Evolutionary conservation across 768 basidiomycete species (phyloP).

Genomic region (Gloeopeniophorella convolvens): DNA sequence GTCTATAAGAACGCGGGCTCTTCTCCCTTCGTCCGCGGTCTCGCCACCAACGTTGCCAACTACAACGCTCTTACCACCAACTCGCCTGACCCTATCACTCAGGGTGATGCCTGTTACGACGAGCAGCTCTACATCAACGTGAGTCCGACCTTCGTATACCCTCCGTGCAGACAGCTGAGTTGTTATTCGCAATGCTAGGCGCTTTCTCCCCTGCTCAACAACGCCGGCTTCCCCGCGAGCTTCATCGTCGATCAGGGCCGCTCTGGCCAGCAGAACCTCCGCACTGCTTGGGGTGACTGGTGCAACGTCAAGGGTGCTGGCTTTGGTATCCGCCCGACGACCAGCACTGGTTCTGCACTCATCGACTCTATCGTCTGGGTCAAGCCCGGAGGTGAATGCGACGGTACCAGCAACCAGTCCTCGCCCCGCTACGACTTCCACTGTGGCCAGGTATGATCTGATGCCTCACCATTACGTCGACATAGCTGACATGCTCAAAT

Average conservation of each 20-base stretch:
- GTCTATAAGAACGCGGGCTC: slow-evolving; percentile 46
- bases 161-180: too few species aligned
- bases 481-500: slow-evolving; percentile 7
- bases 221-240: slow-evolving; percentile 46
- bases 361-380: slow-evolving; percentile 62
- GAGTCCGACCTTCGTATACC: slow-evolving; percentile 11
- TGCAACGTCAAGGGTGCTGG: slow-evolving; percentile 62
- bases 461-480: not conserved
- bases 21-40: slow-evolving; percentile 52
- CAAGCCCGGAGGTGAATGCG: slow-evolving; percentile 64
- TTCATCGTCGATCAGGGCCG: slow-evolving; percentile 67
- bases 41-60: slow-evolving; percentile 43
- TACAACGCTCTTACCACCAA: slow-evolving; percentile 36
- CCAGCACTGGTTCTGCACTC: slow-evolving; percentile 44
- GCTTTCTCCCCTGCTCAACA: slow-evolving; percentile 40
- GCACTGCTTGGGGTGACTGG: slow-evolving; percentile 55
- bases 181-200: slow-evolving; percentile 30
- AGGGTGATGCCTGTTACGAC: slow-evolving; percentile 54
- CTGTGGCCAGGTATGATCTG: slow-evolving; percentile 42
- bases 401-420: slow-evolving; percentile 53
- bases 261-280: slow-evolving; percentile 56
- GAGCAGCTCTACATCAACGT: slow-evolving; percentile 55
- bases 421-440: slow-evolving; percentile 45
- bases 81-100: slow-evolving; percentile 54
- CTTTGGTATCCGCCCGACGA: slow-evolving; percentile 54